These are phyloP conservation scores for Pneumocystis jirovecii DNA, from an alignment of 1,139 yeast genomes.

Conservation along the genomic window DNA sequence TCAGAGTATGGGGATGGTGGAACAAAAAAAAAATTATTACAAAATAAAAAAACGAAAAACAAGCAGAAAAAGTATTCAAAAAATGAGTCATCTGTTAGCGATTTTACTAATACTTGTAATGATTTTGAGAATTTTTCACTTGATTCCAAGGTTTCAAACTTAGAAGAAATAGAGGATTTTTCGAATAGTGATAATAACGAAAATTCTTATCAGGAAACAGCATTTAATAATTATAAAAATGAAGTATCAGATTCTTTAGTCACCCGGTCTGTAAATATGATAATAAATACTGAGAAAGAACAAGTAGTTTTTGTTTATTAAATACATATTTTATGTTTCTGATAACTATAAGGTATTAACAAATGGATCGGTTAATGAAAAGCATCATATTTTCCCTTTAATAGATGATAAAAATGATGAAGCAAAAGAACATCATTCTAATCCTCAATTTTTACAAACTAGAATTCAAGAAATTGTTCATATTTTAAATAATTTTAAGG, in stretches of 20 bases:
- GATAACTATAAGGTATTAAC: background rate
- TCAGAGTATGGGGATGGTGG: background rate
- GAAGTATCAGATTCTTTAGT: background rate
- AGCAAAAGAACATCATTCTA: background rate
- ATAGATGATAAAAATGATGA: background rate
- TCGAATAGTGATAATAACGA: background rate
- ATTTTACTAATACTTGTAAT: background rate
- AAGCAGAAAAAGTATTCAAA: background rate
- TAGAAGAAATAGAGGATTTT: background rate
- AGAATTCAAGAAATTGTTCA: conserved; percentile 91
- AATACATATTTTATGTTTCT: background rate
- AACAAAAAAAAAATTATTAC: background rate
- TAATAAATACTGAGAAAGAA: background rate
- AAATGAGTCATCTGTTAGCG: background rate
- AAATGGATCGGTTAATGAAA: background rate
- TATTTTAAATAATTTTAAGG: conserved; percentile 85
- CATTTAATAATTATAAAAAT: background rate
- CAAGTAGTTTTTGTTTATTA: background rate
- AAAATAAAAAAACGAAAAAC: background rate
- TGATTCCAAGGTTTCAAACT: background rate
- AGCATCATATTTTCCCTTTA: background rate
- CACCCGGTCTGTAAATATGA: background rate
- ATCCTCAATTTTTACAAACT: conserved; percentile 36
- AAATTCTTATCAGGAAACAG: background rate
- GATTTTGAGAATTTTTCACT: background rate